Base-by-base conservation (phyloP, 1,284 basidiomycete species). In the Mycosarcoma maydis region DNA sequence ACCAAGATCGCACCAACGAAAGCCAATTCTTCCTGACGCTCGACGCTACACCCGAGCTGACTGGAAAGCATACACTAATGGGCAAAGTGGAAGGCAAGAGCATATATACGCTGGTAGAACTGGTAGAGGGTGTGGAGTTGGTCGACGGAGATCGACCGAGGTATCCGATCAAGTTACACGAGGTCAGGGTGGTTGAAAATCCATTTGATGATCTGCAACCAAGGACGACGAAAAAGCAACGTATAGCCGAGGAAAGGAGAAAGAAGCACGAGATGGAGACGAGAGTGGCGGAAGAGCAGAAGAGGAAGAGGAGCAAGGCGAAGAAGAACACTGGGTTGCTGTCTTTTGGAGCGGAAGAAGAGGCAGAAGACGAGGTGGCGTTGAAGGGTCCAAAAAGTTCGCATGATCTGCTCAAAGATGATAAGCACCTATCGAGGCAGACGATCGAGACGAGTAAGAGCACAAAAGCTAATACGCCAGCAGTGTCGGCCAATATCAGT, bases 181-280 rank as follows among this genome's bases (percentile, higher is more conserved):
- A 86, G 1, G 86, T 95, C 33, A 87, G 89, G 16, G 91, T 97
- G 51, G 79, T 94, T 14, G 92, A 96, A 55, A 95, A 97, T 78
- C 94, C 95, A 0, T 98, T 96, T 79, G 87, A 89, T 43, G 94
- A 98, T 78, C 95, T 98, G 69, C 87, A 94, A 24, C 94, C 95
- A 1, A 89, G 95, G n/a, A 96, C 97, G 68, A 98, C 95, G 0
- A 92, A 92, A 0, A 91, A 89, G 2, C 94, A 98, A 83, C 90
- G 90, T 64, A 87, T 88, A 37, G 89, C 86, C 0, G 94, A 96
- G 80, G 89, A 90, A 64, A 86, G 87, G 73, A 85, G 86, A 41
- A 91, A 92, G 77, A 84, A 89, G 16, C 92, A 93, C 78, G 89
- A 90, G 72, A 87, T 22, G 37, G 36, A 22, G 24, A 43, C 36